These are phyloP conservation scores for Fomes fomentarius DNA, from an alignment of 1,284 basidiomycete species.

Conservation along the genomic window DNA sequence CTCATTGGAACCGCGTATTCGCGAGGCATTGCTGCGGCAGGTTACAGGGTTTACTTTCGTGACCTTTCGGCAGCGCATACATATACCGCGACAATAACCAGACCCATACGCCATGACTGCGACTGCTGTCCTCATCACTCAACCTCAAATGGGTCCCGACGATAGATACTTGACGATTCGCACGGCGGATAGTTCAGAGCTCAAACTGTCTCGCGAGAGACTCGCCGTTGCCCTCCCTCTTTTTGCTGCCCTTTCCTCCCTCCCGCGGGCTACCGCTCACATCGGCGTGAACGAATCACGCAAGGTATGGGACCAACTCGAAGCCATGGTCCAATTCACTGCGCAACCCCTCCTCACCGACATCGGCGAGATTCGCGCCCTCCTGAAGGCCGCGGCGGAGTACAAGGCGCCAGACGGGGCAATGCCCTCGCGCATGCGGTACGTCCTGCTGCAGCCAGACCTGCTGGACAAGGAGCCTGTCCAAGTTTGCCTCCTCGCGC, in stretches of 20 bases:
- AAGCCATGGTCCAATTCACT: constrained; percentile 3
- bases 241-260: constrained; percentile 20
- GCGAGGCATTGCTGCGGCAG: no score
- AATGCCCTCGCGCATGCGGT: not conserved
- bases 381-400: constrained; percentile 36
- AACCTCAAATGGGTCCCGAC: not conserved
- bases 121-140: not conserved
- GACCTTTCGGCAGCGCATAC: no score
- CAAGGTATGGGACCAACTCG: constrained; percentile 7
- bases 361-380: constrained; percentile 22
- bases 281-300: constrained; percentile 5
- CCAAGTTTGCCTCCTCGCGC: not conserved
- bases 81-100: no score
- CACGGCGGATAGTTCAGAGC: constrained; percentile 24
- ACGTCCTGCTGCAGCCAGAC: constrained; percentile 13
- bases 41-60: no score
- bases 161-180: constrained; percentile 32
- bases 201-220: constrained; percentile 16
- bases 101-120: not conserved
- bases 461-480: not conserved
- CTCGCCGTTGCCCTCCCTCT: constrained; percentile 28
- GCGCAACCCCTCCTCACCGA: constrained; percentile 2
- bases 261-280: not conserved
- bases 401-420: constrained; percentile 34
- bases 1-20: no score